Conservation (phyloP, 2,329 filamentous ascomycete genomes). For the Xylariaceae sp. region DNA sequence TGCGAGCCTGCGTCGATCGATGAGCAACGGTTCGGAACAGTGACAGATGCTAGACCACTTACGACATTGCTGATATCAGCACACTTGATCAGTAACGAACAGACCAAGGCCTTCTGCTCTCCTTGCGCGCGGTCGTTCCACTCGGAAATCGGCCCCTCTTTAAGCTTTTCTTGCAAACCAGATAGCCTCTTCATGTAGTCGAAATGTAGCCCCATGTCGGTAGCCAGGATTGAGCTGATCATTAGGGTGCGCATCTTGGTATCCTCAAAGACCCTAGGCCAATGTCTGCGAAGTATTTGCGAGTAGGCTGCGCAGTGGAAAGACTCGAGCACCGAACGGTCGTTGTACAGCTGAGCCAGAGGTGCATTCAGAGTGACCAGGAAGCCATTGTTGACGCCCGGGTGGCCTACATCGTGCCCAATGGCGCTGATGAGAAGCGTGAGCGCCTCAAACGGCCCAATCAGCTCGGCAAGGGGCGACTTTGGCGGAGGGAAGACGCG, state of each 20-base stretch:
- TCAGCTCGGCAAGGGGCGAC: constrained; percentile 63
- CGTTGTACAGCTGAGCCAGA: constrained; percentile 91
- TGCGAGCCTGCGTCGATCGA: constrained; percentile 58
- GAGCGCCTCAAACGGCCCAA: constrained; percentile 82
- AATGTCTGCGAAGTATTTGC: constrained; percentile 86
- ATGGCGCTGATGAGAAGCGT: constrained; percentile 92
- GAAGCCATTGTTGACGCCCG: constrained; percentile 97
- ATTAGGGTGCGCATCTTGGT: constrained; percentile 77
- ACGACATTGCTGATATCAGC: constrained; percentile 98
- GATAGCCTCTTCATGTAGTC: constrained; percentile 89
- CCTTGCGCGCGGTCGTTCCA: constrained; percentile 73
- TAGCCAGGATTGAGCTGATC: constrained; percentile 96
- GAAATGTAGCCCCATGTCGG: constrained; percentile 95
- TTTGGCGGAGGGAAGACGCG: constrained; percentile 29
- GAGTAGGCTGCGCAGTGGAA: constrained; percentile 97
- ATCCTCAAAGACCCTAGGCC: constrained; percentile 76
- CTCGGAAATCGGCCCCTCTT: constrained; percentile 56
- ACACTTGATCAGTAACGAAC: constrained; percentile 91
- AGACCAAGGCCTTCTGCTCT: constrained; percentile 72
- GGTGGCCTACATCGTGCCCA: constrained; percentile 94
- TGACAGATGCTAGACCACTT: too few species aligned
- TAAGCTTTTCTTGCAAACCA: constrained; percentile 71
- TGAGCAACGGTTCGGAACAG: constrained; percentile 9
- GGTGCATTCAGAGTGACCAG: constrained; percentile 86
- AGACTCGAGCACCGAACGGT: constrained; percentile 90